Conservation (phyloP, 495 filamentous ascomycete genomes). For the Glutinoglossum americanum region DNA sequence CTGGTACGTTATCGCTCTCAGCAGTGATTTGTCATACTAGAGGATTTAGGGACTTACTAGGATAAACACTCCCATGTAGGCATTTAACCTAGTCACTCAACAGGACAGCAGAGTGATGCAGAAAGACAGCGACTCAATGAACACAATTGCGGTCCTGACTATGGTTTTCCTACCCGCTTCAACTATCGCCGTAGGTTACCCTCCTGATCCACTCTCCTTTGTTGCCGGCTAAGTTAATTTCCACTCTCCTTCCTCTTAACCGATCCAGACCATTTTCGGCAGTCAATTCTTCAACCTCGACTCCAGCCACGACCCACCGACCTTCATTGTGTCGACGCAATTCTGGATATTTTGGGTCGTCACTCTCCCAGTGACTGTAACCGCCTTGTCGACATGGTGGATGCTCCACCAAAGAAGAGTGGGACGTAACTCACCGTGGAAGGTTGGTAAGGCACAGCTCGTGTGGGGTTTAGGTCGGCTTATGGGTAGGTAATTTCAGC, state of each 20-base stretch:
- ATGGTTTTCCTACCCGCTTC: constrained; percentile 10
- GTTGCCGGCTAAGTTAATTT: neutral
- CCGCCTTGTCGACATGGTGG: no score
- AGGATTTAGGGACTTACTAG: neutral
- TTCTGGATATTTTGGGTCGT: neutral
- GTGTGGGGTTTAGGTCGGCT: no score
- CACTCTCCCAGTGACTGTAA: no score
- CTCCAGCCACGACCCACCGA: neutral
- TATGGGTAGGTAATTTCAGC: no score
- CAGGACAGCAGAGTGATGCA: neutral
- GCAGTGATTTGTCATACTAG: no score
- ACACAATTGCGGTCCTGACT: constrained; percentile 10
- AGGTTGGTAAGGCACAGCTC: no score
- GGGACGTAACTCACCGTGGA: no score
- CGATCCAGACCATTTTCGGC: neutral
- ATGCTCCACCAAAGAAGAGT: no score
- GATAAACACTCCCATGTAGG: neutral
- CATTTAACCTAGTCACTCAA: neutral
- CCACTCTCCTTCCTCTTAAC: no score
- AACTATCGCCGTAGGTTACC: constrained; percentile 3
- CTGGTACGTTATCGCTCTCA: neutral
- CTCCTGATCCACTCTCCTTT: neutral
- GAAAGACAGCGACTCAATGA: constrained; percentile 4
- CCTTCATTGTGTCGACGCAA: neutral
- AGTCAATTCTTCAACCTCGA: neutral